Conservation (phyloP, 805 yeast genomes). For the Teunomyces lycoperdinae region DNA sequence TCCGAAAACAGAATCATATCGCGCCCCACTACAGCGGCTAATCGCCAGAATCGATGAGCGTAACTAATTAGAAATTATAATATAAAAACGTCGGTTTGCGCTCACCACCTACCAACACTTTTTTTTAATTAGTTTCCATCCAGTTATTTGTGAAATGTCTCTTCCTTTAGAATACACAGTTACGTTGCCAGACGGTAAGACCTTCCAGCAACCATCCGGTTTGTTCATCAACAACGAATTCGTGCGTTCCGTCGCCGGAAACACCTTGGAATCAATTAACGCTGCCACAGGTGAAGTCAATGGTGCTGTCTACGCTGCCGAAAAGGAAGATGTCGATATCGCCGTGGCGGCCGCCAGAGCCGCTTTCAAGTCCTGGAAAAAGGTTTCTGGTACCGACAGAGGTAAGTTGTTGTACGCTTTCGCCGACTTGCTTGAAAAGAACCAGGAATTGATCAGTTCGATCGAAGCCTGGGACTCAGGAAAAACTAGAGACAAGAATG, state of each 20-base stretch:
- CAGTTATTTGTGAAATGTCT: constrained; percentile 20
- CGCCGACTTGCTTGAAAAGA: constrained; percentile 33
- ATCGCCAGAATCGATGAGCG: background rate
- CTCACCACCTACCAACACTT: background rate
- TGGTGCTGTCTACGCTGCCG: constrained; percentile 41
- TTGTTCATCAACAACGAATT: constrained; percentile 59
- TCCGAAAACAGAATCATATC: background rate
- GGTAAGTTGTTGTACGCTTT: constrained; percentile 35
- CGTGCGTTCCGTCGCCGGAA: constrained; percentile 33
- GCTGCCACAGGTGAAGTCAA: constrained; percentile 44
- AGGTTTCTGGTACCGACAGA: constrained; percentile 42
- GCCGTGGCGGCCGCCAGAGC: constrained; percentile 39
- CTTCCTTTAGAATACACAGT: constrained; percentile 37
- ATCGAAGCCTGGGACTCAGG: constrained; percentile 49
- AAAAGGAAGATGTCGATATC: constrained; percentile 39
- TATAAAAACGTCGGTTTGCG: background rate
- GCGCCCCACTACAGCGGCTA: background rate
- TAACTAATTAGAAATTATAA: background rate
- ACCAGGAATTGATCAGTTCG: constrained; percentile 33
- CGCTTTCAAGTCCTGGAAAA: constrained; percentile 47
- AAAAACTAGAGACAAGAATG: constrained; percentile 46
- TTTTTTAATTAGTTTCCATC: background rate
- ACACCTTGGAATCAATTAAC: constrained; percentile 40
- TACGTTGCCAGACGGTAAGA: constrained; percentile 49
- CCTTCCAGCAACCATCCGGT: constrained; percentile 58